Base-by-base conservation (phyloP, 768 basidiomycete genomes). In the Mycena albidolilacea region DNA sequence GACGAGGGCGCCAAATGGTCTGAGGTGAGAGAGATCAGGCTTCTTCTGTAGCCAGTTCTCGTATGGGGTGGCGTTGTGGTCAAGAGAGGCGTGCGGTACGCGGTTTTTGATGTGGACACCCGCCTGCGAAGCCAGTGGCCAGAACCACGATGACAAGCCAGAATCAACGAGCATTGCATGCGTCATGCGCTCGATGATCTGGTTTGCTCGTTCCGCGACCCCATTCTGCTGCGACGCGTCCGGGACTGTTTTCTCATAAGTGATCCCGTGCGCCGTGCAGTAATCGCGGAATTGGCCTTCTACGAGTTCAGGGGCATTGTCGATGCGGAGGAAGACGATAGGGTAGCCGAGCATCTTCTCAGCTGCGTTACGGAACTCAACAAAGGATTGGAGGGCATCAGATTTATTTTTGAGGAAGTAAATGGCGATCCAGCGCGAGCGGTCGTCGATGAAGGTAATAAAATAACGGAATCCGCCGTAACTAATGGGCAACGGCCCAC, bases 381-480 rank as follows among this genome's bases (percentile, higher is more conserved):
- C 30, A 11, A 69, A 69, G 7, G 65, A 41, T 72, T 75, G 30
- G 15, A 71, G 21, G 71, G 38, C 48, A 9, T 70, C 62, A 11
- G 46, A 52, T 63, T 64, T 63, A 39, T 9, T 8, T 58, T 70
- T 70, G 11, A 70, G 69, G 43, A 70, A 70, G 35, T 69, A 69
- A 19, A 63, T 63, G 4, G 48, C 67, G 1, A 70, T 73, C 37
- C 64, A 71, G 12, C 75, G 63, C 0, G 70, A 64, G 60, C 59
- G 67, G 60, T 82, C 78, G 55, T 82, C 80, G 3, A 73, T 80
- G 67, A 79, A 82, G 0, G 76, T 76, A 14, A 78, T 68, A 50
- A 79, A 80, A 52, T 82, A 82, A 0, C 35, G 48, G 19, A 71
- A 64, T 2, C 74, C 75, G 0, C 75, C 70, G 0, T 77, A 30